Evolutionary conservation across 768 basidiomycete genomes (phyloP).

Genomic region (Psilocybe azurescens): DNA sequence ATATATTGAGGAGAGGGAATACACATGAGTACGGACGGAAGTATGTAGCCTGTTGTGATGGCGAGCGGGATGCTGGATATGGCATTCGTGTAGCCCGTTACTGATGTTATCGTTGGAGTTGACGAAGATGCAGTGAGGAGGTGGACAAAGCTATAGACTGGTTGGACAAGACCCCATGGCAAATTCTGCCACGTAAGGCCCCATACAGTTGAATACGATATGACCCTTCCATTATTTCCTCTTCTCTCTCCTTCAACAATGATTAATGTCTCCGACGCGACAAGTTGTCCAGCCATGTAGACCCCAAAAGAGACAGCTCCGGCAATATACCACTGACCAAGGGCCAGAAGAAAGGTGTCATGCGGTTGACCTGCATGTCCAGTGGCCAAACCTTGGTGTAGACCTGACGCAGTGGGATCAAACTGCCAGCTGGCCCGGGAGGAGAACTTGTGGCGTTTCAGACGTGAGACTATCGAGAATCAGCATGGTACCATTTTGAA

Average conservation of each 20-base stretch:
- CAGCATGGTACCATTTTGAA: conserved; percentile 1
- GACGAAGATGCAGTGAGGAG: background rate
- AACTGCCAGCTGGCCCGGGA: background rate
- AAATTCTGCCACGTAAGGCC: conserved; percentile 2
- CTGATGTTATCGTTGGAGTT: background rate
- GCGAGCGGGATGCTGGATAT: background rate
- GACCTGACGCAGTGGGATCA: background rate
- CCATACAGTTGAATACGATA: conserved; percentile 4
- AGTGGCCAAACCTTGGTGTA: background rate
- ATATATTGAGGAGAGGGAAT: background rate
- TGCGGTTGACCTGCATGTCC: background rate
- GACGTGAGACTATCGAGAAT: background rate
- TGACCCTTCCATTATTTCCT: background rate
- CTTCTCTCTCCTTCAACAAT: background rate
- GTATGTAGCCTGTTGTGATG: background rate
- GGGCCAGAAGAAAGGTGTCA: conserved; percentile 7
- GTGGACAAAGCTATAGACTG: background rate
- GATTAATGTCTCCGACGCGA: background rate
- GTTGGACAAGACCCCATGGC: conserved; percentile 2
- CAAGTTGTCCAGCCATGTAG: conserved; percentile 4
- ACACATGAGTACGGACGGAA: conserved; percentile 1
- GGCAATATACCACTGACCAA: background rate
- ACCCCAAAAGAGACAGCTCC: background rate
- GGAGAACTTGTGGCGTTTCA: background rate
- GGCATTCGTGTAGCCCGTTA: background rate